Base-by-base conservation (phyloP, 257 asterid genomes). In the Pogostemon cablin region DNA sequence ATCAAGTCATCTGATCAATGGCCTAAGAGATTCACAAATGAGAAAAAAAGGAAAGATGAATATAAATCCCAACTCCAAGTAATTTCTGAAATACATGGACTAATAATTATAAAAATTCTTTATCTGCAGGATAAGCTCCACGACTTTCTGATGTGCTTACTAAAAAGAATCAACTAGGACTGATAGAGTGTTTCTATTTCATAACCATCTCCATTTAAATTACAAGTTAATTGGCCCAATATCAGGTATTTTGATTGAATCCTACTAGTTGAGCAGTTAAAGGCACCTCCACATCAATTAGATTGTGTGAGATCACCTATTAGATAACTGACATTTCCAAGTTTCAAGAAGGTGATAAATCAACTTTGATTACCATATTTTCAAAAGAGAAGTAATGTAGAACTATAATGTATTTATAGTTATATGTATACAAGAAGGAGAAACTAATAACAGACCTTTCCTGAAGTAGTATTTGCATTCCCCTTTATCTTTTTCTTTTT, bases 401-500 rank as follows among this genome's bases (percentile, higher is more conserved):
- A 34, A 52, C 7, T 12, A 25, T 6, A 8, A 55, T 32, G 46
- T 40, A 40, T 10, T 43, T 17, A 32, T 7, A 60, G 44, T 39
- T 41, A 10, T 11, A 37, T 38, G 65, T 38, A 4, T 58, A 74
- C 57, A 15, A 55, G 5, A 20, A 49, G 41, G 55, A 38, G 7
- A 38, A 7, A 17, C 17, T n/a, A 49, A 41, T 11, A 40, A 40
- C 64, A 69, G 7, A 90, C 99, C 97, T 89, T 82, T 62, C 34
- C 81, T 15, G 83, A 72, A 71, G 85, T 71, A 66, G 77, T 64
- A 73, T 77, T 71, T 62, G 74, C 53, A 65, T 67, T 67, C 42
- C 44, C 81, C 48, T 52, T 75, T 9, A 1, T 75, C 86, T 85
- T 85, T 72, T 86, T 89, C 90, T 84, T 88, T 81, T 79, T 89